Evolutionary conservation across 805 yeast genomes (phyloP), one percentile per base, ranked within the genome.

Genomic region (Hanseniaspora nectarophila): DNA sequence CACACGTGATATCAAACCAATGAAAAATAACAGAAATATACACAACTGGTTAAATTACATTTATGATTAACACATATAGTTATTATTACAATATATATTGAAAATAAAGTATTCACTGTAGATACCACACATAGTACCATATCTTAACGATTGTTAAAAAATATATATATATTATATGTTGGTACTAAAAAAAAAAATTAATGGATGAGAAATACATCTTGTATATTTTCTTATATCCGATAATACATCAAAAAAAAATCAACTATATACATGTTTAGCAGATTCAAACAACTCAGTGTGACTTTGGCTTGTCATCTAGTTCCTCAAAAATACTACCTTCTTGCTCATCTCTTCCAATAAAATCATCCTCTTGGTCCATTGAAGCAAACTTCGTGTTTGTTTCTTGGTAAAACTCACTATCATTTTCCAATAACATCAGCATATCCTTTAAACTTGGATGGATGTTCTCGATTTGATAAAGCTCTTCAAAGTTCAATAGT

Each of bases 281-380:
- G 28, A 6, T 8, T 26, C n/a, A n/a, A n/a, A n/a, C n/a, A n/a
- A n/a, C n/a, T n/a, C n/a, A n/a, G n/a, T n/a, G n/a, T n/a, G n/a
- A n/a, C n/a, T n/a, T n/a, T n/a, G n/a, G n/a, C n/a, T n/a, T n/a
- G n/a, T n/a, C n/a, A n/a, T 42, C 31, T 5, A 29, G 12, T 16
- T 42, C 46, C n/a, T 49, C 46, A 28, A 49, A 49, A 8, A 49
- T 49, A 33, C 46, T 42, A 8, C 44, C 46, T 15, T 49, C 45
- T 15, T 34, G 24, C 13, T 45, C 51, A n/a, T 26, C 37, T 13
- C 16, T n/a, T 9, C 10, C 12, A n/a, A 7, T 23, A 24, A 31
- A 13, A 12, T 12, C n/a, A 5, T 24, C 28, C 13, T 37, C 44
- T n/a, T 35, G 28, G 2, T 21, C 24, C 4, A 21, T 21, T 21